phyloP scores from a whole-genome alignment of 208 protist species.

The Trypanosoma avium region DNA sequence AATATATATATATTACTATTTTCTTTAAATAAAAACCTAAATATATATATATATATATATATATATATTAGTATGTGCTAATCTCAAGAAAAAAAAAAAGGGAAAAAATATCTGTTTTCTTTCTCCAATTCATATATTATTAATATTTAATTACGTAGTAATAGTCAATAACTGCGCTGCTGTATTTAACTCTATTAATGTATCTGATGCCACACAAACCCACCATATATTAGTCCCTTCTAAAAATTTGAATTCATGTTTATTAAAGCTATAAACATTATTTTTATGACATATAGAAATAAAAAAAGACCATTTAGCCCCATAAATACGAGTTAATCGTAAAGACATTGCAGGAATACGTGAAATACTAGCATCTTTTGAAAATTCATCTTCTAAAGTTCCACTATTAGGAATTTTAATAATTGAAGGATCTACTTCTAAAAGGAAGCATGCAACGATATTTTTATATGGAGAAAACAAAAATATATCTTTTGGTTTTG shows the following conservation, averaged over 20 bases:
- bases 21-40: no score
- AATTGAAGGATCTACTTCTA: constrained; percentile 14
- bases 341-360: constrained; percentile 7
- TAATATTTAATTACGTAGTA: background rate
- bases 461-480: background rate
- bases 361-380: background rate
- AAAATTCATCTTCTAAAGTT: constrained; percentile 15
- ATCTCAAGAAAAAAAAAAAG: no score
- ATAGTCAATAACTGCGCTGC: constrained; percentile 10
- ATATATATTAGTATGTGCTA: no score
- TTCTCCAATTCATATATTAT: no score
- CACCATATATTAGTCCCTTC: constrained; percentile 8
- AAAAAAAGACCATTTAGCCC: constrained; percentile 18
- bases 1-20: background rate
- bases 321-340: constrained; percentile 2
- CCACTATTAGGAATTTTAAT: background rate
- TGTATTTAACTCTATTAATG: constrained; percentile 20
- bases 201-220: constrained; percentile 24
- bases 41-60: no score
- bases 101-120: no score
- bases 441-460: constrained; percentile 18
- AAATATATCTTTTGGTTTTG: background rate
- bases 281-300: constrained; percentile 19
- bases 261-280: constrained; percentile 9
- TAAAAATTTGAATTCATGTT: background rate